phyloP scores from a whole-genome alignment of 805 yeast genomes.

The Nematodospora valgi region DNA sequence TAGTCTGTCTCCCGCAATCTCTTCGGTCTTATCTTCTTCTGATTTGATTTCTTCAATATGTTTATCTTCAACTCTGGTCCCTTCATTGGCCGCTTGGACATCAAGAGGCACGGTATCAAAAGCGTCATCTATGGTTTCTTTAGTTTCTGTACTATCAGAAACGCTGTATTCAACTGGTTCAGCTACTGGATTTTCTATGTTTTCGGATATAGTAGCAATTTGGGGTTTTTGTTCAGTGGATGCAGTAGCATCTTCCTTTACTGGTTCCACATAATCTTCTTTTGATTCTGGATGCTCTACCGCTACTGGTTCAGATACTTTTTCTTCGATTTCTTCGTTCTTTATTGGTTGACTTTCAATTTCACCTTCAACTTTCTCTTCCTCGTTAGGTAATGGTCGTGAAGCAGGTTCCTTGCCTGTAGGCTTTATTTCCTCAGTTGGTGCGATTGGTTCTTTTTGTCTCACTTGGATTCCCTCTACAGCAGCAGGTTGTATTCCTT shows the following conservation, averaged over 20 bases:
- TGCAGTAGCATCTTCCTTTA: constrained; percentile 10
- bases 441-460: no score
- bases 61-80: neutral
- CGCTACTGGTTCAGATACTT: constrained; percentile 5
- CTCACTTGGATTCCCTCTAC: no score
- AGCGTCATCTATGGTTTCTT: neutral
- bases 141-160: neutral
- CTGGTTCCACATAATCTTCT: neutral
- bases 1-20: constrained; percentile 1
- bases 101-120: neutral
- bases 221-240: no score
- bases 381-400: constrained; percentile 4
- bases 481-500: no score
- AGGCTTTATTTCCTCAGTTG: no score
- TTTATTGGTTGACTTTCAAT: no score
- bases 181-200: no score
- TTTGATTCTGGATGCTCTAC: no score
- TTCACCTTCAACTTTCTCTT: no score
- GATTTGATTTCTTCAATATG: constrained; percentile 4
- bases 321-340: constrained; percentile 3
- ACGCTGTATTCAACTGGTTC: neutral
- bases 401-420: neutral
- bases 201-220: no score
- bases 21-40: constrained; percentile 10
- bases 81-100: neutral